Percentiles rank a stretch among this genome's conserved stretches.
Evolutionary conservation across 306 rosid species (phyloP).

Genomic region (Malus sylvestris): DNA sequence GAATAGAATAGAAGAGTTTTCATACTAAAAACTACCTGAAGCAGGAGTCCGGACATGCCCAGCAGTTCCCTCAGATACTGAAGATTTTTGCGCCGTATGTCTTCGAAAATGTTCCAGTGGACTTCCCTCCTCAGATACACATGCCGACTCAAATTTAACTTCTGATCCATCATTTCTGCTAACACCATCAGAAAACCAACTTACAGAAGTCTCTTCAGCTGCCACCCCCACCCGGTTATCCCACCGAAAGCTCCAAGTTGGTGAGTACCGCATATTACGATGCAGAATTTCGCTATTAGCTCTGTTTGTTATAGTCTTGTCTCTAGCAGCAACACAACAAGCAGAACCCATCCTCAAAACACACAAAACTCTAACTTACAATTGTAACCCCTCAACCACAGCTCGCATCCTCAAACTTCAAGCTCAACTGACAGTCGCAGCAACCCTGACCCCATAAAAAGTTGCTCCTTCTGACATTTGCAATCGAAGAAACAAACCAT

Average conservation of each 20-base stretch:
- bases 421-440: slow-evolving; percentile 12
- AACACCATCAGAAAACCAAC: slow-evolving; percentile 44
- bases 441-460: slow-evolving; percentile 6
- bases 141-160: slow-evolving; percentile 37
- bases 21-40: slow-evolving; percentile 31
- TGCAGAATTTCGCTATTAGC: slow-evolving; percentile 38
- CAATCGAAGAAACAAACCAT: not conserved
- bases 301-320: slow-evolving; percentile 42
- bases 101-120: slow-evolving; percentile 30
- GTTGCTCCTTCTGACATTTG: slow-evolving; percentile 6
- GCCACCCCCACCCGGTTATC: slow-evolving; percentile 58
- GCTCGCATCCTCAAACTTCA: slow-evolving; percentile 14
- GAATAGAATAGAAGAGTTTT: not conserved
- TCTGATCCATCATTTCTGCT: slow-evolving; percentile 41
- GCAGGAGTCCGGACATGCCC: slow-evolving; percentile 28
- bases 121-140: slow-evolving; percentile 45
- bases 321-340: slow-evolving; percentile 55
- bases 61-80: slow-evolving; percentile 27
- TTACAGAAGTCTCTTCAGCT: slow-evolving; percentile 43
- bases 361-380: not conserved
- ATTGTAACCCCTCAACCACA: slow-evolving; percentile 2
- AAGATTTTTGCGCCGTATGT: slow-evolving; percentile 26
- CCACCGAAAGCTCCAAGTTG: slow-evolving; percentile 63
- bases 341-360: slow-evolving; percentile 44
- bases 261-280: slow-evolving; percentile 45